phyloP scores from a whole-genome alignment of 1,284 basidiomycete species.

The Mrakiaceae sp. region DNA sequence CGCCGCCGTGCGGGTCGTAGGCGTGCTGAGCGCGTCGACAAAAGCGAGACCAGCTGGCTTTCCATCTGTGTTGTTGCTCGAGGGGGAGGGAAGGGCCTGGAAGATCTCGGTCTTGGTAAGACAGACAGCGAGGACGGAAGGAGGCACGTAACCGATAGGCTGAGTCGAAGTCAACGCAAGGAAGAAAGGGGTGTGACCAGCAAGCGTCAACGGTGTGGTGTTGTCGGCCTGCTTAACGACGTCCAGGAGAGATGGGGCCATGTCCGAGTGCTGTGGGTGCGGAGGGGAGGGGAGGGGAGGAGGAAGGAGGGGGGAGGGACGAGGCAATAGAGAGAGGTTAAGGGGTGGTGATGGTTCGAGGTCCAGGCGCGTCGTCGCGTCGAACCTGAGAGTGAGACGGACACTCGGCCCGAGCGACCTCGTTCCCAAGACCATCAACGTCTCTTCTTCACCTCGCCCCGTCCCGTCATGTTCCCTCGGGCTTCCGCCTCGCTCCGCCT shows the following conservation, averaged over 20 bases:
- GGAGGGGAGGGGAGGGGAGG: too few species aligned
- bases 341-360: too few species aligned
- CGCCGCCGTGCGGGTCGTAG: background rate
- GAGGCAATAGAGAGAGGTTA: too few species aligned
- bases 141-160: conserved; percentile 10
- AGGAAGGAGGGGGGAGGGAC: too few species aligned
- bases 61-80: background rate
- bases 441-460: too few species aligned
- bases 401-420: too few species aligned
- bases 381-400: too few species aligned
- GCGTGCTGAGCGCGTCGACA: background rate
- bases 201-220: background rate
- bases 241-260: conserved; percentile 8
- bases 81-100: background rate
- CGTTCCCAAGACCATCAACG: too few species aligned
- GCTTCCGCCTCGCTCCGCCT: too few species aligned
- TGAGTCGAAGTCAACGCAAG: conserved; percentile 1
- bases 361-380: too few species aligned
- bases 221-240: conserved; percentile 13
- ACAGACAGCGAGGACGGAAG: background rate
- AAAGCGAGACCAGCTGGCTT: background rate
- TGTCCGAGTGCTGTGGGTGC: background rate
- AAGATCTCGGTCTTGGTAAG: background rate
- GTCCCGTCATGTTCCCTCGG: too few species aligned
- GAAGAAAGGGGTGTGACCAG: conserved; percentile 6